Evolutionary conservation across 2,329 filamentous ascomycete species (phyloP).

Genomic region (Penicillium italicum): DNA sequence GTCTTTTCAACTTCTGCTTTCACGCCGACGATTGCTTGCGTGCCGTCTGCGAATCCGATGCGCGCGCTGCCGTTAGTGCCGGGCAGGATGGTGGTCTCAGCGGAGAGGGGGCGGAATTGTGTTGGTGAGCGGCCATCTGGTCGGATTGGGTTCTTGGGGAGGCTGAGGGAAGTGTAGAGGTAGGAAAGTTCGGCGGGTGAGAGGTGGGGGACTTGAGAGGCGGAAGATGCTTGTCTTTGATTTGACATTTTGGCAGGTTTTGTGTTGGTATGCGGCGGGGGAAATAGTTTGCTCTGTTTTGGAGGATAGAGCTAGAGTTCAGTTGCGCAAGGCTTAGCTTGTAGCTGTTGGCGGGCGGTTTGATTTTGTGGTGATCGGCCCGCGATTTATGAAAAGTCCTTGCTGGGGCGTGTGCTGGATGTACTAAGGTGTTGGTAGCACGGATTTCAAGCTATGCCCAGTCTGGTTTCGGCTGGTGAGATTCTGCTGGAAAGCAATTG

Average conservation of each 20-base stretch:
- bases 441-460: background rate
- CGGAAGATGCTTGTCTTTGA: conserved; percentile 55
- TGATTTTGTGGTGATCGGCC: conserved; percentile 8
- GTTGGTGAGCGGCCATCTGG: conserved; percentile 78
- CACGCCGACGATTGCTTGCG: conserved; percentile 90
- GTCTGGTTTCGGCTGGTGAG: background rate
- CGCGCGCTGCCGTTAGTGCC: conserved; percentile 88
- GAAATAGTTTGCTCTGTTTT: background rate
- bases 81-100: conserved; percentile 86
- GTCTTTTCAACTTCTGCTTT: conserved; percentile 92
- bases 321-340: background rate
- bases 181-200: conserved; percentile 96
- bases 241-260: conserved; percentile 54
- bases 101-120: conserved; percentile 85
- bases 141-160: conserved; percentile 72
- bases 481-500: conserved; percentile 3
- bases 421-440: background rate
- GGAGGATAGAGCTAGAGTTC: background rate
- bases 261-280: no score
- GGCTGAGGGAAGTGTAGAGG: conserved; percentile 79
- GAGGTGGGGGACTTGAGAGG: conserved; percentile 58
- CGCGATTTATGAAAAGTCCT: background rate
- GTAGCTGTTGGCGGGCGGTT: background rate
- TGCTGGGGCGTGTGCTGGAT: background rate
- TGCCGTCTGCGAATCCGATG: conserved; percentile 91